Conservation (phyloP, 2,329 filamentous ascomycete species). For the Zymoseptoria passerinii region DNA sequence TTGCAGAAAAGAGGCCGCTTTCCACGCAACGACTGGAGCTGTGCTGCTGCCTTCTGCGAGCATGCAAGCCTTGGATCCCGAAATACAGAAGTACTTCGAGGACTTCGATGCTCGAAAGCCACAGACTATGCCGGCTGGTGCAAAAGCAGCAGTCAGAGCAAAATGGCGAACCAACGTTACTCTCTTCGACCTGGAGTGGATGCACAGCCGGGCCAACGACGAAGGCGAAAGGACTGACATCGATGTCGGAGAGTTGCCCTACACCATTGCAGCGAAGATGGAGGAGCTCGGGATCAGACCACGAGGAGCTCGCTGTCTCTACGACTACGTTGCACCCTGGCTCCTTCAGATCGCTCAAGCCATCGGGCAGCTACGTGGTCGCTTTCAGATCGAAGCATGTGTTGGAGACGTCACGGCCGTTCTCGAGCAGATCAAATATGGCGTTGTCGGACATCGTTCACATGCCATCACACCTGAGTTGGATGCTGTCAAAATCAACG, state of each 20-base stretch:
- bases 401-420: constrained; percentile 7
- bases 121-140: not conserved
- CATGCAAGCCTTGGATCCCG: not conserved
- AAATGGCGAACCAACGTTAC: constrained; percentile 6
- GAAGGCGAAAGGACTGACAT: not conserved
- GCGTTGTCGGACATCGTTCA: constrained; percentile 2
- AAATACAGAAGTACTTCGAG: constrained; percentile 30
- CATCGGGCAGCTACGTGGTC: not conserved
- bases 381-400: constrained; percentile 2
- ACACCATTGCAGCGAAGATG: not conserved
- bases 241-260: not conserved
- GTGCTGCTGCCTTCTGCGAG: constrained; percentile 3
- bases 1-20: constrained; percentile 5
- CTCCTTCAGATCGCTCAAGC: not conserved
- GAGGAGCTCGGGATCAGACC: not conserved
- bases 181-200: constrained; percentile 8
- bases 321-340: not conserved
- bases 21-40: constrained; percentile 9
- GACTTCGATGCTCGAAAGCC: constrained; percentile 1
- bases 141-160: not conserved
- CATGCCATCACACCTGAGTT: not conserved
- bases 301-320: not conserved
- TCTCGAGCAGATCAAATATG: constrained; percentile 8
- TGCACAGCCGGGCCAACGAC: not conserved
- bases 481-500: not conserved